A percentile compares a stretch with the other conserved stretches of the same genome.
These are phyloP conservation scores for Suhomyces chickasaworum DNA, from an alignment of 1,139 yeast genomes.

Conservation along the genomic window DNA sequence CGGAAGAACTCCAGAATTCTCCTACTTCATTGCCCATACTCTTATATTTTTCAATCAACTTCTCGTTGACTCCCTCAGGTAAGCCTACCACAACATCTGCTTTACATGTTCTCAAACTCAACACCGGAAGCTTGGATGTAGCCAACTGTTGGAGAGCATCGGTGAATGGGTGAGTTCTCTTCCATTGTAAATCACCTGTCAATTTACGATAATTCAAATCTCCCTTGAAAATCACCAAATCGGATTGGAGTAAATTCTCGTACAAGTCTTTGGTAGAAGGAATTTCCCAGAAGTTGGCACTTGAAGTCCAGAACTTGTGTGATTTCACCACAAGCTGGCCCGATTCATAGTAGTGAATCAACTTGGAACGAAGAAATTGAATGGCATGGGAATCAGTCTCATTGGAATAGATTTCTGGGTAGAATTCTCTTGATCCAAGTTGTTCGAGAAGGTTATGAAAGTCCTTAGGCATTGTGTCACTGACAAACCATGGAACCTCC, in stretches of 20 bases:
- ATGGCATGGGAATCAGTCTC: constrained; percentile 27
- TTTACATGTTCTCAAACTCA: constrained; percentile 88
- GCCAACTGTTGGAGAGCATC: constrained; percentile 73
- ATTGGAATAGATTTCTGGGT: constrained; percentile 44
- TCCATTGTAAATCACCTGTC: constrained; percentile 90
- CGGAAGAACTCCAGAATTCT: constrained; percentile 81
- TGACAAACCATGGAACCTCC: constrained; percentile 94
- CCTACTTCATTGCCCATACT: constrained; percentile 62
- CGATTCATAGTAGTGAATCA: constrained; percentile 48
- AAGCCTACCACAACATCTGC: constrained; percentile 96
- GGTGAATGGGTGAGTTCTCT: constrained; percentile 70
- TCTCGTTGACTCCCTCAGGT: constrained; percentile 68
- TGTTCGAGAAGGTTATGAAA: constrained; percentile 61
- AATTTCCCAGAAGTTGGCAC: constrained; percentile 70
- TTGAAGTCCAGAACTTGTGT: constrained; percentile 85
- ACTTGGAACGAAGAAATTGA: constrained; percentile 48
- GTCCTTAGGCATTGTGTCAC: constrained; percentile 90
- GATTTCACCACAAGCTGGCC: constrained; percentile 62
- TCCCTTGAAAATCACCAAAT: constrained; percentile 85
- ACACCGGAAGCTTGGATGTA: constrained; percentile 57
- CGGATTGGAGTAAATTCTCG: constrained; percentile 52
- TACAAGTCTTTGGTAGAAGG: constrained; percentile 51
- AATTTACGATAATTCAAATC: constrained; percentile 94
- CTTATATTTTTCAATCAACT: constrained; percentile 61
- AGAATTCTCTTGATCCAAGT: constrained; percentile 54